Evolutionary conservation across 1,284 basidiomycete genomes (phyloP).

Genomic region (Ganoderma meredithae): DNA sequence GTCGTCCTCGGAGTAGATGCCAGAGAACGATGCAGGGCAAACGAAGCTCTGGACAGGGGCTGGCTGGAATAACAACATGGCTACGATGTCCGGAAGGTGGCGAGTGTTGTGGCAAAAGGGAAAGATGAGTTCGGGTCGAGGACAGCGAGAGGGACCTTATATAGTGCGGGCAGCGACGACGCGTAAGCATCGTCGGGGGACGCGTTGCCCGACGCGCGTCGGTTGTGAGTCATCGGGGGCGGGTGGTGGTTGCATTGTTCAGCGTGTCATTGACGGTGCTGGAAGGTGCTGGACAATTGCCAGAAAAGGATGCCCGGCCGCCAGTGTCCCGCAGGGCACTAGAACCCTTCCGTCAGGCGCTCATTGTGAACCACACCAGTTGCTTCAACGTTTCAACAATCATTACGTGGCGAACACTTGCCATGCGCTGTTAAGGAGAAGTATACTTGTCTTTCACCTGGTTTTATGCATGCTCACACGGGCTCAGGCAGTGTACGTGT

Average conservation of each 20-base stretch:
- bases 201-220: constrained; percentile 32
- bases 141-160: constrained; percentile 7
- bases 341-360: not conserved
- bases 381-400: too few species aligned
- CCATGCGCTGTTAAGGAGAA: too few species aligned
- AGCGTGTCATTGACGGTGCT: not conserved
- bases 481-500: too few species aligned
- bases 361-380: too few species aligned
- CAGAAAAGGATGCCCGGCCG: constrained; percentile 1
- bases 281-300: constrained; percentile 8
- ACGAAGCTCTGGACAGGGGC: constrained; percentile 18
- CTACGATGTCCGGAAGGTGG: constrained; percentile 13
- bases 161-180: constrained; percentile 18
- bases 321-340: not conserved
- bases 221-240: constrained; percentile 24
- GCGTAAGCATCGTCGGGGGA: constrained; percentile 21
- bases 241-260: not conserved
- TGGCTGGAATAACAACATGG: constrained; percentile 35
- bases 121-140: not conserved
- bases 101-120: constrained; percentile 15
- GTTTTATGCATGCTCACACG: too few species aligned
- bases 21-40: constrained; percentile 4
- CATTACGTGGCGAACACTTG: too few species aligned
- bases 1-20: constrained; percentile 19
- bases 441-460: too few species aligned